phyloP scores from a whole-genome alignment of 805 yeast species.

The Schwanniomyces sp. region DNA sequence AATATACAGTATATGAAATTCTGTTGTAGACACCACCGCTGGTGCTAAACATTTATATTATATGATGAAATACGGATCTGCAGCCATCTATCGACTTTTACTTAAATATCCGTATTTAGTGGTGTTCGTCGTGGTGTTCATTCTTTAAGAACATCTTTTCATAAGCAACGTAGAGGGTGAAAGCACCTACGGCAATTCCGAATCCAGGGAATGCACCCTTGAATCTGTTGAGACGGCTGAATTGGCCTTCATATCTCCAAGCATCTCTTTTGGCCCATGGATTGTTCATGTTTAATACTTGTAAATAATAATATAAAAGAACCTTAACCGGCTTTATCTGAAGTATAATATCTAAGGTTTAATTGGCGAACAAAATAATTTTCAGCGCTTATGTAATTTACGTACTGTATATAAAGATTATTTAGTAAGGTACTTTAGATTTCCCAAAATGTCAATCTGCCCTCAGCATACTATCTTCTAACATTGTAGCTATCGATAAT shows the following conservation, averaged over 20 bases:
- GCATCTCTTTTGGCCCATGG: conserved; percentile 74
- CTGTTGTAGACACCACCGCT: not conserved
- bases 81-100: not conserved
- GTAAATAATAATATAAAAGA: not conserved
- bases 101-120: conserved; percentile 9
- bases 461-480: no score
- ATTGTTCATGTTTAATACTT: conserved; percentile 21
- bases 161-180: conserved; percentile 60
- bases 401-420: not conserved
- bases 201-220: conserved; percentile 78
- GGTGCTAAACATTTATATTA: not conserved
- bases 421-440: no score
- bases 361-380: conserved; percentile 7
- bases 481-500: no score
- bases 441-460: no score
- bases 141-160: conserved; percentile 51
- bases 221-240: conserved; percentile 67
- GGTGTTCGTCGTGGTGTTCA: conserved; percentile 28
- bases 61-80: not conserved
- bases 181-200: conserved; percentile 76
- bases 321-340: not conserved
- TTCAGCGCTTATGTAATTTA: not conserved
- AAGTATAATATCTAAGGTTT: conserved; percentile 6
- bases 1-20: not conserved
- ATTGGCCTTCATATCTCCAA: conserved; percentile 86